Base-by-base conservation (phyloP, 331 rosid genomes). In the Arachis monticola region DNA sequence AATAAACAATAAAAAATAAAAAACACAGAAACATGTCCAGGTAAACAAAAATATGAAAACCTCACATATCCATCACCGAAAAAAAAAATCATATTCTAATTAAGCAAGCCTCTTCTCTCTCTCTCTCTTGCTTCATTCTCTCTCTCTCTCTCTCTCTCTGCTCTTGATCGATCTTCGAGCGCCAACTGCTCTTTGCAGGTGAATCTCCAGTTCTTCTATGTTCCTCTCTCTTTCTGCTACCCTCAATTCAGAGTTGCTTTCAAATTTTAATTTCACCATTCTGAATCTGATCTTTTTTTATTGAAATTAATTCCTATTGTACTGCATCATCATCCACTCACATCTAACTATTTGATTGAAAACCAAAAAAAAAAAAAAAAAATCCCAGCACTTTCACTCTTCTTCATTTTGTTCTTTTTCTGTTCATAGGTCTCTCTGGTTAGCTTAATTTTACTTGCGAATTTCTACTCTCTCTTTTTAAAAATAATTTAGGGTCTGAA, bases 151-250 rank as follows among this genome's bases (percentile, higher is more conserved):
- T n/a, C 5, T 58, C 57, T 66, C 55, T 9, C 13, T 57, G 40
- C 55, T 64, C 70, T 8, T 44, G 48, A 44, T 47, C 77, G 59
- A 76, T 76, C 77, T 64, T 73, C 60, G 81, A 57, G 70, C 74
- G 44, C 44, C 67, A 40, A 73, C 60, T 8, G 53, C 55, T 69
- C 50, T 70, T 51, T 40, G 58, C 58, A 62, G 77, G 77, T 62
- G 44, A 70, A 44, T 64, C 40, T 17, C 67, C 53, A 48, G 8
- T 44, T 44, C 48, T 44, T 44, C 13, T 53, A 1, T 51, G 27
- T 42, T 32, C 10, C 44, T 14, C 63, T 42, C 48, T 48, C 53
- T 35, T 35, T 32, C 48, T 44, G 53, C 9, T 46, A 8, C 5
- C 31, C 22, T 2, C 10, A 68, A 38, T 73, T 40, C 13, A 8